phyloP scores from a whole-genome alignment of 2,329 filamentous ascomycete genomes.

The Juglanconis oblonga region DNA sequence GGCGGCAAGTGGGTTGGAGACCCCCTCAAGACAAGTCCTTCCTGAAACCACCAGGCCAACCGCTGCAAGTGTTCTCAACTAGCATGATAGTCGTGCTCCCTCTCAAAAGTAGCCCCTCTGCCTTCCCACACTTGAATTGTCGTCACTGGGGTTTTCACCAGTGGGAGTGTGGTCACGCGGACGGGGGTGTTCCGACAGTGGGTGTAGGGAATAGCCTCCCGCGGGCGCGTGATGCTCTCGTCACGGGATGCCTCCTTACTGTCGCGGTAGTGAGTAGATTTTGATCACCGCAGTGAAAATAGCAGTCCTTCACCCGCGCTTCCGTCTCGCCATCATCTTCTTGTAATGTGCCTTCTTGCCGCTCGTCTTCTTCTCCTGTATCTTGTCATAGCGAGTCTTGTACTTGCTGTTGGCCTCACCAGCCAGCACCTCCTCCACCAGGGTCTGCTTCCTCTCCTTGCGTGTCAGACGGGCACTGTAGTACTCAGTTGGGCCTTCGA shows the following conservation, averaged over 20 bases:
- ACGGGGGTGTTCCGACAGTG: too few species aligned
- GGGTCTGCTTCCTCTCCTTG: conserved; percentile 82
- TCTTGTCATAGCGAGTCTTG: conserved; percentile 81
- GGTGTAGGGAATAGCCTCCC: neutral
- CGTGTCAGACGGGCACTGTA: conserved; percentile 77
- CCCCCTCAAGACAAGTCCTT: neutral
- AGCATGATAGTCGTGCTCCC: neutral
- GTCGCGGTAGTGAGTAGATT: neutral
- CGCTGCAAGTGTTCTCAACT: neutral
- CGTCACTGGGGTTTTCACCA: neutral
- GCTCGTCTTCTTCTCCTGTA: conserved; percentile 77
- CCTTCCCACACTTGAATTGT: neutral
- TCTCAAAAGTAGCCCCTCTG: neutral
- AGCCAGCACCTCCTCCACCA: conserved; percentile 80
- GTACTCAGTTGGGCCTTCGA: conserved; percentile 86
- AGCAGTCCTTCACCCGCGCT: conserved; percentile 22
- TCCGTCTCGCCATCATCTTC: conserved; percentile 56
- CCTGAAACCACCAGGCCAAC: neutral
- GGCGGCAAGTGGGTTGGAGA: neutral
- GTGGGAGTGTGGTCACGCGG: neutral
- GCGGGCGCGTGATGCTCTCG: neutral
- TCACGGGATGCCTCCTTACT: neutral
- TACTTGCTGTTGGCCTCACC: conserved; percentile 69
- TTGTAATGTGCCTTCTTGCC: conserved; percentile 92
- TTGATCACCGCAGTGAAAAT: neutral